phyloP scores from a whole-genome alignment of 2,329 filamentous ascomycete species.

The Neofusicoccum sp. region DNA sequence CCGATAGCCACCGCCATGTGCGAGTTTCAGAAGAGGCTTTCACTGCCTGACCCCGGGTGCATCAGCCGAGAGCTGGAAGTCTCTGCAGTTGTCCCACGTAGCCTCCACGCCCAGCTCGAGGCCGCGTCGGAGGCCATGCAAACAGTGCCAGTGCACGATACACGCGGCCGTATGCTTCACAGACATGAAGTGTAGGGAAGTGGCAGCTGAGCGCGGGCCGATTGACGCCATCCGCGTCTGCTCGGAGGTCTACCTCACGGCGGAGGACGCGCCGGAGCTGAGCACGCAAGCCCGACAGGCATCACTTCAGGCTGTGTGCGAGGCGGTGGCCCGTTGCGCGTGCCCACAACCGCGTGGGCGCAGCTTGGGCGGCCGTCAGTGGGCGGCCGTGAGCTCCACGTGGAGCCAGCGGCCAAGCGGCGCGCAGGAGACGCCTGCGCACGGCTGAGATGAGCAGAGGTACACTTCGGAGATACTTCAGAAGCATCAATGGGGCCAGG shows the following conservation, averaged over 20 bases:
- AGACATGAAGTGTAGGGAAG: slow-evolving; percentile 5
- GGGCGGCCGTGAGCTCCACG: not conserved
- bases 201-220: slow-evolving; percentile 1
- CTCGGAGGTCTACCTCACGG: not conserved
- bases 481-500: not conserved
- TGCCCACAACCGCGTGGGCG: not conserved
- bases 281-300: not conserved
- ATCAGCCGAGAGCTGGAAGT: slow-evolving; percentile 8
- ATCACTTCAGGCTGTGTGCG: not conserved
- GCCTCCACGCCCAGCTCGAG: not conserved
- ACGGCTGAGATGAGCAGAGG: not conserved
- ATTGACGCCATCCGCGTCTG: not conserved
- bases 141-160: not conserved
- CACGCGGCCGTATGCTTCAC: not conserved
- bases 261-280: not conserved
- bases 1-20: not conserved
- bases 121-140: not conserved
- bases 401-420: not conserved
- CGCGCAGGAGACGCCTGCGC: not conserved
- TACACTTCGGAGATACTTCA: slow-evolving; percentile 1
- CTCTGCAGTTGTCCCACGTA: not conserved
- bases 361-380: not conserved
- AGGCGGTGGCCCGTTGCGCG: not conserved
- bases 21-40: not conserved
- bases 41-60: not conserved